Conservation (phyloP, 176 grass and related monocot species). For the Zea luxurians region DNA sequence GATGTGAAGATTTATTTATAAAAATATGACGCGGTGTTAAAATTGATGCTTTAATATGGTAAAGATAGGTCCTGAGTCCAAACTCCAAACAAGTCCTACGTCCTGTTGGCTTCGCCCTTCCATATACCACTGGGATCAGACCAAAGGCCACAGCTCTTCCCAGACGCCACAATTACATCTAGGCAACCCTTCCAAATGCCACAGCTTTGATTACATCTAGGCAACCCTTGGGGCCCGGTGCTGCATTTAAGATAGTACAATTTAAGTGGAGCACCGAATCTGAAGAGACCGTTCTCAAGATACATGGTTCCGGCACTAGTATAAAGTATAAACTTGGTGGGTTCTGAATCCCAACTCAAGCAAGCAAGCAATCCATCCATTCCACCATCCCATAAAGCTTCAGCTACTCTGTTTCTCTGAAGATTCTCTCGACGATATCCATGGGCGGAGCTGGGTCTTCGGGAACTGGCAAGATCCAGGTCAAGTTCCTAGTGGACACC, state of each 20-base stretch:
- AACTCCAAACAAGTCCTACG: too few relatives aligned
- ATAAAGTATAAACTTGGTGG: neutral
- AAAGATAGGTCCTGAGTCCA: too few relatives aligned
- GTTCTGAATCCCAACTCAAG: slow-evolving; percentile 1
- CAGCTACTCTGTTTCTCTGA: too few relatives aligned
- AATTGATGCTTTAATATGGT: too few relatives aligned
- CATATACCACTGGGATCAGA: too few relatives aligned
- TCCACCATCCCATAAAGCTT: too few relatives aligned
- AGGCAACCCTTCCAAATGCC: neutral
- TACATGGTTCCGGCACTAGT: too few relatives aligned
- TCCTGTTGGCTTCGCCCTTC: too few relatives aligned
- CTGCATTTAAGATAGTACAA: neutral
- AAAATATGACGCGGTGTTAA: too few relatives aligned
- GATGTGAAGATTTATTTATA: too few relatives aligned
- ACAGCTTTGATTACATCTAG: neutral
- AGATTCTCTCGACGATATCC: neutral
- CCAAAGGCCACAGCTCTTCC: too few relatives aligned
- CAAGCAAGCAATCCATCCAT: neutral
- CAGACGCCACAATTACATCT: too few relatives aligned
- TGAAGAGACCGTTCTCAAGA: neutral
- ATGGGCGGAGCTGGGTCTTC: neutral
- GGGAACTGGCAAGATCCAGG: slow-evolving; percentile 5
- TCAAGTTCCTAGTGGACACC: slow-evolving; percentile 51
- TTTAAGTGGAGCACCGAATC: neutral
- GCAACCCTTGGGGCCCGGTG: neutral